phyloP scores from a whole-genome alignment of 2,329 filamentous ascomycete genomes.

The Plectosphaerella cucumerina region DNA sequence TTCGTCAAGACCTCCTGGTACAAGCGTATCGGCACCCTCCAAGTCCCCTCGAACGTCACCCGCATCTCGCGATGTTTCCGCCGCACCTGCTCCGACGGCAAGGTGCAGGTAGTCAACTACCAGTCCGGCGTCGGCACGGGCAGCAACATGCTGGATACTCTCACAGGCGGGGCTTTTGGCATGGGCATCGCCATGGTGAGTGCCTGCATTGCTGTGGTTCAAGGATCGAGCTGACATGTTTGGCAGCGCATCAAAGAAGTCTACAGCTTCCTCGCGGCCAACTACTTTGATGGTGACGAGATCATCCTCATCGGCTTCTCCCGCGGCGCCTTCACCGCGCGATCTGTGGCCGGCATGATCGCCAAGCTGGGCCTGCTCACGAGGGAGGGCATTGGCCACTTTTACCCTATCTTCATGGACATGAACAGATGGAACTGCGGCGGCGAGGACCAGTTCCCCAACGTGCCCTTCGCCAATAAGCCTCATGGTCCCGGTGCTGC shows the following conservation, averaged over 20 bases:
- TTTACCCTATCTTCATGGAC: slow-evolving; percentile 52
- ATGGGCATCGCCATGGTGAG: slow-evolving; percentile 48
- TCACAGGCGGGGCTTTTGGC: slow-evolving; percentile 53
- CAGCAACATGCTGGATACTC: slow-evolving; percentile 40
- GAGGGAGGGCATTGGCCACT: slow-evolving; percentile 47
- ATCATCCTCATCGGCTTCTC: slow-evolving; percentile 55
- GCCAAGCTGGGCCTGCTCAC: slow-evolving; percentile 47
- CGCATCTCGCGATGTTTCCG: slow-evolving; percentile 55
- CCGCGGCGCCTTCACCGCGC: slow-evolving; percentile 53
- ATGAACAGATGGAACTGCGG: slow-evolving; percentile 48
- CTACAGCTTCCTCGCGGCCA: slow-evolving; percentile 58
- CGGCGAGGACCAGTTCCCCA: slow-evolving; percentile 43
- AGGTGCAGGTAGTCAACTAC: slow-evolving; percentile 56
- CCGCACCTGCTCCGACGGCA: slow-evolving; percentile 44
- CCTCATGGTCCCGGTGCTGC: slow-evolving; percentile 39
- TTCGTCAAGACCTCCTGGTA: slow-evolving; percentile 34
- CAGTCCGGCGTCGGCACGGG: slow-evolving; percentile 57
- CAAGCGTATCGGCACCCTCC: slow-evolving; percentile 33
- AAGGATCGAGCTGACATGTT: slow-evolving; percentile 8
- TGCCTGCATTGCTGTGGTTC: neutral
- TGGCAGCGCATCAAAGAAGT: slow-evolving; percentile 52
- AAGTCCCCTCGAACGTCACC: slow-evolving; percentile 56
- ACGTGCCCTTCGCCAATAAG: slow-evolving; percentile 42
- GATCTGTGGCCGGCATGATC: slow-evolving; percentile 52
- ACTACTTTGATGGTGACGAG: slow-evolving; percentile 55